A percentile compares a stretch with the other conserved stretches of the same genome.
phyloP scores from a whole-genome alignment of 2,329 filamentous ascomycete genomes.

The Colletotrichum filicis region DNA sequence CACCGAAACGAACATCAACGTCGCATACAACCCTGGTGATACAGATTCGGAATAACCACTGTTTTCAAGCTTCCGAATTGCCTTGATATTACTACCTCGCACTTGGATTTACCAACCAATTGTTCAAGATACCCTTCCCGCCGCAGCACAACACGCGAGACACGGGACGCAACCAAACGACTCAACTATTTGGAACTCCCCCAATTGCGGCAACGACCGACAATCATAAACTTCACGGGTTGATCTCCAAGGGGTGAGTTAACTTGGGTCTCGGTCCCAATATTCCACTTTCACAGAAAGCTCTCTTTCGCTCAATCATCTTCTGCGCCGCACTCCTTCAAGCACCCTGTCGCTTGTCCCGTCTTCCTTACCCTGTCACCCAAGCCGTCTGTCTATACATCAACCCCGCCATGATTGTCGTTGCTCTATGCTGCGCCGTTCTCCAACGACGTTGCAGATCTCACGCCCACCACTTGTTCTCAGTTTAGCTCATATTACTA shows the following conservation, averaged over 20 bases:
- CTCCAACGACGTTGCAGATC: conserved; percentile 48
- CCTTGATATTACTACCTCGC: not conserved
- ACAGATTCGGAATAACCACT: not conserved
- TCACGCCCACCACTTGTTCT: conserved; percentile 49
- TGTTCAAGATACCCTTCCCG: not conserved
- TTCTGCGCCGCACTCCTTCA: conserved; percentile 43
- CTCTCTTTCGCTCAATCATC: not conserved
- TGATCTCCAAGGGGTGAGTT: not conserved
- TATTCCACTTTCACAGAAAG: not conserved
- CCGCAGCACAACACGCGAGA: not conserved
- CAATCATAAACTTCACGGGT: not conserved
- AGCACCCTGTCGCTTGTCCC: conserved; percentile 42
- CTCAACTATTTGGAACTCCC: not conserved
- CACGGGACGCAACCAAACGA: not conserved
- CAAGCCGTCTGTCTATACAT: conserved; percentile 43
- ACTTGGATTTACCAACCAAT: not conserved
- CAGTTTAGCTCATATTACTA: conserved; percentile 51
- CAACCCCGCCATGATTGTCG: conserved; percentile 51
- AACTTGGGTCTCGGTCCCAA: conserved; percentile 4
- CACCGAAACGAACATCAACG: not conserved
- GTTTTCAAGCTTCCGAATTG: not conserved
- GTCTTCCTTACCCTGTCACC: conserved; percentile 11
- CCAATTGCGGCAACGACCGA: too few species aligned
- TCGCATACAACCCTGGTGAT: not conserved
- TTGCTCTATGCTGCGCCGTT: conserved; percentile 50